These are phyloP conservation scores for Vanilla planifolia DNA, from an alignment of 106 monocot genomes.

Conservation along the genomic window DNA sequence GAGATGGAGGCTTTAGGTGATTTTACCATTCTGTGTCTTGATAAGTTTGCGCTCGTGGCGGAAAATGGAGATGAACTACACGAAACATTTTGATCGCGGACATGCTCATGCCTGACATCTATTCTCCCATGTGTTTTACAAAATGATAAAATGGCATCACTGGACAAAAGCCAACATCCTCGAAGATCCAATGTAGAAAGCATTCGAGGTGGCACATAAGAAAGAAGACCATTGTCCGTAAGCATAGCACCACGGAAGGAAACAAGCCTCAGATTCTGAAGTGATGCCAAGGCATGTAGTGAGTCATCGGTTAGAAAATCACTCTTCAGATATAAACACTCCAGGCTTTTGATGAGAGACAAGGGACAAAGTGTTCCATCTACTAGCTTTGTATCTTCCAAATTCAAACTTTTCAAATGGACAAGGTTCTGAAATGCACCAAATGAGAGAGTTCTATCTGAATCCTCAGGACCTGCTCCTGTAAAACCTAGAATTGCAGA, in stretches of 20 bases:
- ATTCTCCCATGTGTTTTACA: constrained; percentile 35
- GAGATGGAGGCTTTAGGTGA: constrained; percentile 4
- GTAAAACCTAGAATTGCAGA: constrained; percentile 37
- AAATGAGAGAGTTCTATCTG: constrained; percentile 30
- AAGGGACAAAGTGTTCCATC: constrained; percentile 57
- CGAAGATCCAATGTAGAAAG: constrained; percentile 62
- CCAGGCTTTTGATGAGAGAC: constrained; percentile 32
- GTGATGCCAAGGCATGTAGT: constrained; percentile 40
- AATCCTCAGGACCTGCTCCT: constrained; percentile 8
- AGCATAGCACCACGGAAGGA: constrained; percentile 62
- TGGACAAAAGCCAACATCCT: constrained; percentile 79
- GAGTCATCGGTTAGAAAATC: constrained; percentile 55
- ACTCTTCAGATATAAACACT: constrained; percentile 64
- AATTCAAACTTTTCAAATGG: constrained; percentile 61
- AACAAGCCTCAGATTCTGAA: constrained; percentile 46
- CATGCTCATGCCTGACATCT: constrained; percentile 55
- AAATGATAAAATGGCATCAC: constrained; percentile 47
- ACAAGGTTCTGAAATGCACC: constrained; percentile 44
- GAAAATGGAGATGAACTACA: constrained; percentile 6
- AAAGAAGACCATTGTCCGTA: constrained; percentile 46
- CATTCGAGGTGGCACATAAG: constrained; percentile 31
- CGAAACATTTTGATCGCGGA: constrained; percentile 9
- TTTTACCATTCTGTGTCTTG: constrained; percentile 17
- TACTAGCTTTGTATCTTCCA: constrained; percentile 59
- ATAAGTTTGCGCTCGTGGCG: constrained; percentile 9